phyloP scores from a whole-genome alignment of 495 filamentous ascomycete genomes.

The Penicillium crystallinum region DNA sequence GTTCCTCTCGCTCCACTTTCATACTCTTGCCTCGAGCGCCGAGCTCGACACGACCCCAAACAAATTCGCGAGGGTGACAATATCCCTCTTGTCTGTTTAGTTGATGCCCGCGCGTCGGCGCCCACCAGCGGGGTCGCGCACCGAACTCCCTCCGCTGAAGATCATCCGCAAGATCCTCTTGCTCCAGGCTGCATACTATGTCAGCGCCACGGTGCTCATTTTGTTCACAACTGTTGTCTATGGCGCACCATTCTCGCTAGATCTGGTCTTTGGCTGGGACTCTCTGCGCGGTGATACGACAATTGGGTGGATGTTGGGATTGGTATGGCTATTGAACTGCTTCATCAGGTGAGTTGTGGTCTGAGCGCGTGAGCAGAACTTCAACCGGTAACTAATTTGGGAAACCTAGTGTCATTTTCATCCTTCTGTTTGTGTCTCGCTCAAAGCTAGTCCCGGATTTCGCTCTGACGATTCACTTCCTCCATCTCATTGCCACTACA shows the following conservation, averaged over 20 bases:
- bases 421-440: conserved; percentile 73
- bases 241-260: conserved; percentile 63
- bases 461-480: conserved; percentile 77
- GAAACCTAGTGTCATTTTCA: conserved; percentile 54
- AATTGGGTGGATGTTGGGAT: conserved; percentile 82
- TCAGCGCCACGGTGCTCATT: conserved; percentile 65
- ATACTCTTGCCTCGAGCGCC: conserved; percentile 6
- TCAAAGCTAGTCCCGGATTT: conserved; percentile 94
- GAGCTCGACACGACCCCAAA: conserved; percentile 5
- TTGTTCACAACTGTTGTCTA: conserved; percentile 85
- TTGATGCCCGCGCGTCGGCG: conserved; percentile 73
- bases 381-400: conserved; percentile 2
- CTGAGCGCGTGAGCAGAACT: not conserved
- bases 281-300: conserved; percentile 84
- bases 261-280: conserved; percentile 75
- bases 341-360: conserved; percentile 60
- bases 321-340: conserved; percentile 80
- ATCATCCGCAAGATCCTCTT: conserved; percentile 82
- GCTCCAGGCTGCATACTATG: conserved; percentile 84
- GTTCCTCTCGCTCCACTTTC: not conserved
- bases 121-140: conserved; percentile 71
- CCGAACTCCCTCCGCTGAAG: conserved; percentile 76
- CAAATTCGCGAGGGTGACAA: conserved; percentile 1
- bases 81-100: conserved; percentile 9
- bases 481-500: conserved; percentile 74